Base-by-base conservation (phyloP, 495 filamentous ascomycete genomes). In the Penicillium nucicola region DNA sequence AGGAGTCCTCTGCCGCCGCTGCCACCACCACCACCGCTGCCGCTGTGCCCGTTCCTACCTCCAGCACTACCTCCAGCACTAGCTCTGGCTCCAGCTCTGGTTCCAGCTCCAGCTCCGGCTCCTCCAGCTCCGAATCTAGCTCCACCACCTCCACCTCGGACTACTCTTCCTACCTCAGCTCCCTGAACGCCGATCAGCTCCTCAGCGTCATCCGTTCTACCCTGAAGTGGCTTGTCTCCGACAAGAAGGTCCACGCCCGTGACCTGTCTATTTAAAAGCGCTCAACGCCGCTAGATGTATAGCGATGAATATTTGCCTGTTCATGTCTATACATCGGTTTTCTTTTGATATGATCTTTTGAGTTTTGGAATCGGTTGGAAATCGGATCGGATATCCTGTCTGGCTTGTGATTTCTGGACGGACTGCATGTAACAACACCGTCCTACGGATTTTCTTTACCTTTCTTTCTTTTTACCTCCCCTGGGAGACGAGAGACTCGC, bases 181-280 rank as follows among this genome's bases (percentile, higher is more conserved):
- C 67, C 42, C 55, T 74, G 52, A 67, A 53, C 50, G 65, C 70
- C 19, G 63, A 67, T 2, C 54, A 74, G 64, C 58, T 70, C 55
- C 55, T 74, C 45, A 58, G 38, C 51, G 22, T 67, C 18, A 42
- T 74, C 40, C 64, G 60, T 34, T 46, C 66, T 49, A 74, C 70
- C 20, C 34, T 69, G 36, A 62, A 59, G 48, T 74, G 70, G 70
- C 53, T 74, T 34, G 61, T 70, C 57, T 63, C 60, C 30, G 59
- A 70, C 45, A 66, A 71, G 59, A 58, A 58, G 57, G 46, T 48
- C 18, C 70, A 74, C 52, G 61, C 70, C 20, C 70, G 70, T 50
- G 65, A 64, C 33, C 49, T 67, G 30, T 52, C 63, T 31, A 38
- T 53, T 25, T 70, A 68, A 57, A 34, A 35, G 25, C 14, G 13